phyloP scores from a whole-genome alignment of 2,329 filamentous ascomycete species.

The Orbilia javanica region DNA sequence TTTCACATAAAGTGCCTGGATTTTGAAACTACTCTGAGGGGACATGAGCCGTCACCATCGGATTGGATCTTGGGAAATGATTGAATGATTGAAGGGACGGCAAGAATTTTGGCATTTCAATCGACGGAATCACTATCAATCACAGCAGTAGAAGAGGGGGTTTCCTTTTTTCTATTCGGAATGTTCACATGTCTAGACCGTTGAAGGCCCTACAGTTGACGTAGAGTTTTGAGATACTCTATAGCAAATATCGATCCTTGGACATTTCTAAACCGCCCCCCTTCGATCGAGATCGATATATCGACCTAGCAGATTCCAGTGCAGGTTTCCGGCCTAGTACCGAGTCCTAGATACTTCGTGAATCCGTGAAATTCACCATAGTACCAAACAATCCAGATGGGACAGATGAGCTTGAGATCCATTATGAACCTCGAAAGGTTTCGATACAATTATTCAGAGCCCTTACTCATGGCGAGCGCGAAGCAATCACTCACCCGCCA shows the following conservation, averaged over 20 bases:
- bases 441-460: background rate
- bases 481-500: background rate
- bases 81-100: background rate
- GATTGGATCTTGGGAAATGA: background rate
- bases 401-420: background rate
- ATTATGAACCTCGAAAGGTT: background rate
- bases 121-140: background rate
- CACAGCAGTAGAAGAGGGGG: background rate
- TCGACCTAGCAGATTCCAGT: background rate
- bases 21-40: background rate
- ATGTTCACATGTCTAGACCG: slow-evolving; percentile 14
- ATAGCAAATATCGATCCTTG: slow-evolving; percentile 17
- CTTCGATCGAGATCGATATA: background rate
- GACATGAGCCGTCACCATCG: background rate
- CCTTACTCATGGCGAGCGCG: background rate
- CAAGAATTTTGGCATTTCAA: background rate
- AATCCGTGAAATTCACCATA: background rate
- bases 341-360: no score
- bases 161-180: slow-evolving; percentile 14
- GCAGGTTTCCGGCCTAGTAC: background rate
- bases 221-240: background rate
- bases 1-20: slow-evolving; percentile 19
- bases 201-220: background rate
- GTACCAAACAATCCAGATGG: background rate
- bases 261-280: slow-evolving; percentile 8